Evolutionary conservation across 495 filamentous ascomycete species (phyloP), one percentile per base, ranked within the genome.

Genomic region (Talaromyces stipitatus): DNA sequence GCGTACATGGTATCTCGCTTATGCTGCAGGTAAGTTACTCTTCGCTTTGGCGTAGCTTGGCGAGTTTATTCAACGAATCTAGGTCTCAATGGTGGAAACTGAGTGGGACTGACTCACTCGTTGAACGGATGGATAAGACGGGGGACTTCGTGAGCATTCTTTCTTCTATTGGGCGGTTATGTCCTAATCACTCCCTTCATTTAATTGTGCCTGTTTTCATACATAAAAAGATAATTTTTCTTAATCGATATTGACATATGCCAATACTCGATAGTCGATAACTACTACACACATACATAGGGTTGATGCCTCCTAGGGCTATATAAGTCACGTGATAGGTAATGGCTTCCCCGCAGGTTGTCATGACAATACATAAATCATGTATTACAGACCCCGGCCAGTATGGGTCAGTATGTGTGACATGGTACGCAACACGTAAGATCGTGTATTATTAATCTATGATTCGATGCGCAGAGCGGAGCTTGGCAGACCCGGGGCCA

Each of bases 1-100:
- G 62, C 75, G 85, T 65, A 91, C 89, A 36, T 97, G 92, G 91
- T 96, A 92, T 78, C 66, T 97, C 66, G 87, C 88, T 14, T 90
- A 83, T 71, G 77, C 85, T 58, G 92, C 90, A 47, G 84, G 80
- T 75, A 55, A 66, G 77, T 74, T 23, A 9, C 12, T 23, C 51
- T 24, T 24, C n/a, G 8, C 2, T 14, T 4, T 52, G 29, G 12
- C 26, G 16, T 14, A 41, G 9, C n/a, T 8, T 32, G 27, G 16
- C 18, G n/a, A 14, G 20, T 52, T 53, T 53, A n/a, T 53, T 27
- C 32, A 22, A 53, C 26, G 5, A 30, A 23, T 20, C 7, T 30
- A 54, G 29, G 51, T n/a, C 33, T 51, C 12, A 51, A 51, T 2
- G 27, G 48, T 26, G 48, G 48, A 27, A 51, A 23, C 12, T 51